These are phyloP conservation scores for Stylonectria norvegica DNA, from an alignment of 2,329 filamentous ascomycete species.

Conservation along the genomic window DNA sequence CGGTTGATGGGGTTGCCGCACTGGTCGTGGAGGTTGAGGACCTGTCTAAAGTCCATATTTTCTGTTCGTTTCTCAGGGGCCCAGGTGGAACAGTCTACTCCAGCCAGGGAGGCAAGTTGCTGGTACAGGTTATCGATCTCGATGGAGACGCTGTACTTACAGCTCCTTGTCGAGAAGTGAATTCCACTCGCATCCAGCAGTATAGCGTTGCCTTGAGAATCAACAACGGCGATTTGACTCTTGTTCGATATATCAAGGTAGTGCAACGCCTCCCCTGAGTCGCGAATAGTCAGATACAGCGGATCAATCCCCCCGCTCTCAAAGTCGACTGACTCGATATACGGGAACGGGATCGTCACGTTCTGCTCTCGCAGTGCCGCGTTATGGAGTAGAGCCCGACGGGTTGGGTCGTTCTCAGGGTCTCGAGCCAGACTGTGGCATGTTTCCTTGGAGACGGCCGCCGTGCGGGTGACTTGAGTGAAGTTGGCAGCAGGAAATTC, in stretches of 20 bases:
- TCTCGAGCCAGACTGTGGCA: conserved; percentile 31
- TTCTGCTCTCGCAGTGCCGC: conserved; percentile 29
- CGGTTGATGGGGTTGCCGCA: conserved; percentile 30
- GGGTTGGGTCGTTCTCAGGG: conserved; percentile 18
- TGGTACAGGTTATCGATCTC: conserved; percentile 31
- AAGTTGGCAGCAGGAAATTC: conserved; percentile 31
- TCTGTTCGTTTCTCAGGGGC: conserved; percentile 19
- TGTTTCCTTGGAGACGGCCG: conserved; percentile 24
- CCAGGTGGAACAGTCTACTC: conserved; percentile 29
- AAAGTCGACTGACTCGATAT: conserved; percentile 37
- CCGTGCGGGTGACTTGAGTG: conserved; percentile 31
- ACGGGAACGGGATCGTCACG: conserved; percentile 33
- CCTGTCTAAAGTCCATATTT: conserved; percentile 31
- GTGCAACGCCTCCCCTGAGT: conserved; percentile 26
- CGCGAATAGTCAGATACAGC: conserved; percentile 32
- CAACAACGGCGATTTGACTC: conserved; percentile 30
- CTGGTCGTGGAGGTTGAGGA: conserved; percentile 34
- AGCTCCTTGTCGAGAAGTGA: conserved; percentile 34
- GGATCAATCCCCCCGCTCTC: conserved; percentile 31
- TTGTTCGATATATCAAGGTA: conserved; percentile 35
- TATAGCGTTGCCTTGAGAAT: conserved; percentile 31
- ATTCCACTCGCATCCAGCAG: conserved; percentile 32
- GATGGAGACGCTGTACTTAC: conserved; percentile 33
- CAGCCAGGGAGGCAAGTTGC: conserved; percentile 32
- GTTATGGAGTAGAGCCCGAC: conserved; percentile 32